Percentiles rank a stretch among this genome's conserved stretches.
Evolutionary conservation across 2,329 filamentous ascomycete genomes (phyloP).

Genomic region (Aspergillus awamori): DNA sequence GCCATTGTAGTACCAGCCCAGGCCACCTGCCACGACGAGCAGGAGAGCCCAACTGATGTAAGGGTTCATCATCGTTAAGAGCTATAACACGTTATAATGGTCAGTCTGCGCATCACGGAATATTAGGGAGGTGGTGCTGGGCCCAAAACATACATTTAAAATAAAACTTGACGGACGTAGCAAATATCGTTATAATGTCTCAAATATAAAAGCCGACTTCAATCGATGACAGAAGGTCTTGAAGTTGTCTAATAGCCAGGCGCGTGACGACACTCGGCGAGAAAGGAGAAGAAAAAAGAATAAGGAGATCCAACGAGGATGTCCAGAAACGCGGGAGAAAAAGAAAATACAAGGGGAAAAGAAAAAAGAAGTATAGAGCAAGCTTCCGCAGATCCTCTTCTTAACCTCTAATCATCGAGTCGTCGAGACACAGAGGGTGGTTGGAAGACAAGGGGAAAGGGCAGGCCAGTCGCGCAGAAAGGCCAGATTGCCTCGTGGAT

Average conservation of each 20-base stretch:
- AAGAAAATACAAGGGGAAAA: background rate
- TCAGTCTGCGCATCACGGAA: slow-evolving; percentile 6
- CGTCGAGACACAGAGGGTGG: slow-evolving; percentile 12
- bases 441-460: slow-evolving; percentile 18
- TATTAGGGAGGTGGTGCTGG: background rate
- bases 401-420: slow-evolving; percentile 19
- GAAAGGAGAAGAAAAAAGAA: background rate
- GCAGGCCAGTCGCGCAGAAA: slow-evolving; percentile 19
- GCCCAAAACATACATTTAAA: slow-evolving; percentile 10
- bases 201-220: background rate
- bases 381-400: slow-evolving; percentile 16
- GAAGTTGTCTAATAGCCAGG: background rate
- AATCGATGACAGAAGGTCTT: background rate
- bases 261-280: background rate
- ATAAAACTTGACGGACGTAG: slow-evolving; percentile 15
- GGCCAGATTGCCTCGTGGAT: slow-evolving; percentile 25
- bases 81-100: slow-evolving; percentile 5
- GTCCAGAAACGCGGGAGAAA: background rate
- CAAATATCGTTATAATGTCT: slow-evolving; percentile 13
- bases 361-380: slow-evolving; percentile 1
- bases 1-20: slow-evolving; percentile 48
- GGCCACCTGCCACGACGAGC: slow-evolving; percentile 44
- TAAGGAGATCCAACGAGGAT: background rate
- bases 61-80: slow-evolving; percentile 44
- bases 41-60: slow-evolving; percentile 50